phyloP scores from a whole-genome alignment of 2,329 filamentous ascomycete species.

The Calonectria montana region DNA sequence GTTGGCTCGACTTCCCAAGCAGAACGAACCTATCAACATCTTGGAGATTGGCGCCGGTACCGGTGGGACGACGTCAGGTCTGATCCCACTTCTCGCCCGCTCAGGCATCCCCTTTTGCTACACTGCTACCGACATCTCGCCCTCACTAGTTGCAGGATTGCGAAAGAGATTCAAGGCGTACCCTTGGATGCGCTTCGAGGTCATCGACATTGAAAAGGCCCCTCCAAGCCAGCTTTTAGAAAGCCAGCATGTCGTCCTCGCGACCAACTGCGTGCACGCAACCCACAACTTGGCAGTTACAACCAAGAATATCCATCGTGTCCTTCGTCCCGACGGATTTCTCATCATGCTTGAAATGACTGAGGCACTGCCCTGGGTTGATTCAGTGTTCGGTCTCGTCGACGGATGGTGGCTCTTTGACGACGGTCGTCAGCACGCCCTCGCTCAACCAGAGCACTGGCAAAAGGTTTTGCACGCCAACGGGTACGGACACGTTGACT shows the following conservation, averaged over 20 bases:
- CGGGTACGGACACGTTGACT: slow-evolving; percentile 17
- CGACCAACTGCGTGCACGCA: slow-evolving; percentile 16
- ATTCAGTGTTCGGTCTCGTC: slow-evolving; percentile 8
- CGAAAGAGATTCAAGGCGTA: neutral
- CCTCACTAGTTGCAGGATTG: neutral
- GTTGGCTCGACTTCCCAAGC: neutral
- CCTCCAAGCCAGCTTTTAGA: neutral
- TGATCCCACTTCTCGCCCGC: neutral
- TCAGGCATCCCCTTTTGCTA: slow-evolving; percentile 2
- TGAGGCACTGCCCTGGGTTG: neutral
- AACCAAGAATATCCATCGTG: neutral
- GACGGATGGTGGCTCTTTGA: slow-evolving; percentile 26
- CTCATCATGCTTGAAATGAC: slow-evolving; percentile 20
- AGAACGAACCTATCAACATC: neutral
- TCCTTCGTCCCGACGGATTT: slow-evolving; percentile 2
- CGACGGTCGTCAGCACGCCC: slow-evolving; percentile 6
- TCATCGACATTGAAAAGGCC: slow-evolving; percentile 7
- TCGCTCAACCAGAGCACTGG: neutral
- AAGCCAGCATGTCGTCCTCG: slow-evolving; percentile 15
- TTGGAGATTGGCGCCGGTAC: slow-evolving; percentile 14
- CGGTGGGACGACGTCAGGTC: neutral
- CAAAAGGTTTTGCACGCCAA: neutral
- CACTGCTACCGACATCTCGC: slow-evolving; percentile 12
- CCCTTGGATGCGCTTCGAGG: slow-evolving; percentile 1
- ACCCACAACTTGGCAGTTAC: neutral